Evolutionary conservation across 345 rosid species (phyloP).

Genomic region (Populus tremula): DNA sequence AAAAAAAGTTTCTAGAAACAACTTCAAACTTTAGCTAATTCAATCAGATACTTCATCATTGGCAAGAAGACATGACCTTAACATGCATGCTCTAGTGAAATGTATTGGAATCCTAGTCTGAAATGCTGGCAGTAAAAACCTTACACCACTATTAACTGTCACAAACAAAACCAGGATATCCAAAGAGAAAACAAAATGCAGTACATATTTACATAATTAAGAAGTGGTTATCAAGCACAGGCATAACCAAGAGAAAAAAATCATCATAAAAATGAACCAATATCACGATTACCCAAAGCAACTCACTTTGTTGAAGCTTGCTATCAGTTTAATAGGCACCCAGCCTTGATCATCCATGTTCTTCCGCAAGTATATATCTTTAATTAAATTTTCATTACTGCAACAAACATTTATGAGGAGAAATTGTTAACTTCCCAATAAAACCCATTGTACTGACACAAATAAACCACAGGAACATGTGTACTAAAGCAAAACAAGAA

Average conservation of each 20-base stretch:
- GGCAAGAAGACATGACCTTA: background rate
- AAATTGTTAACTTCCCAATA: conserved; percentile 14
- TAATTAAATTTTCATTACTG: conserved; percentile 79
- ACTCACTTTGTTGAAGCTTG: conserved; percentile 81
- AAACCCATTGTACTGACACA: background rate
- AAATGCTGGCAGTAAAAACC: background rate
- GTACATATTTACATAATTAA: background rate
- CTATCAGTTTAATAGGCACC: conserved; percentile 62
- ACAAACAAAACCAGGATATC: background rate
- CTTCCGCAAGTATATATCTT: conserved; percentile 69
- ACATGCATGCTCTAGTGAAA: background rate
- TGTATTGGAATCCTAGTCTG: background rate
- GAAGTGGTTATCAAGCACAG: background rate
- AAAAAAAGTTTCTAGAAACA: background rate
- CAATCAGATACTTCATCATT: background rate
- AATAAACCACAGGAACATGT: background rate
- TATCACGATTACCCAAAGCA: conserved; percentile 11
- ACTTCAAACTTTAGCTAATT: background rate
- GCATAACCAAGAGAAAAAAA: conserved; percentile 1
- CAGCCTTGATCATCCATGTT: conserved; percentile 92
- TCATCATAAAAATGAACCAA: conserved; percentile 8
- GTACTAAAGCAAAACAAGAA: conserved; percentile 1
- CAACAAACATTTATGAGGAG: conserved; percentile 28
- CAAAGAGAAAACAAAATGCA: background rate
- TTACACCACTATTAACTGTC: background rate